Conservation (phyloP, 768 basidiomycete species). For the Kwoniella heveanensis region DNA sequence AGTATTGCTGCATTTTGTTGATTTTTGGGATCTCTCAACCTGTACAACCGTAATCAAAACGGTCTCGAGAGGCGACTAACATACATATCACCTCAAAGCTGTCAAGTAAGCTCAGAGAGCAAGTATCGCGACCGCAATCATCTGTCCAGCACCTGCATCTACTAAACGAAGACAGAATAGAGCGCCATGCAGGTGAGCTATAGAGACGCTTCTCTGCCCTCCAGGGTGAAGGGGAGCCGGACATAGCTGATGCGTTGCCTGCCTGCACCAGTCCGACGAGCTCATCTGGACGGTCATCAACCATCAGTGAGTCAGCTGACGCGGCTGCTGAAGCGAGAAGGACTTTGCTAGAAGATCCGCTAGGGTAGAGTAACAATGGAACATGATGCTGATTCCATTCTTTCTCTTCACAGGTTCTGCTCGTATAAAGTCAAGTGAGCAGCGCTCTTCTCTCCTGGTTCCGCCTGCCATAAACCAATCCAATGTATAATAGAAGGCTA, state of each 20-base stretch:
- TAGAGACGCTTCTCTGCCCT: too few species aligned
- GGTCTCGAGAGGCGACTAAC: too few species aligned
- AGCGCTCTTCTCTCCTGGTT: neutral
- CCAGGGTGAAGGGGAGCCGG: too few species aligned
- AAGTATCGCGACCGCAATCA: too few species aligned
- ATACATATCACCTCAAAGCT: too few species aligned
- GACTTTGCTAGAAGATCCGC: too few species aligned
- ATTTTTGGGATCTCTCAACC: conserved; percentile 4
- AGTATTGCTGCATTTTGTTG: too few species aligned
- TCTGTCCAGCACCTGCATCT: too few species aligned
- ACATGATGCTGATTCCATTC: conserved; percentile 26
- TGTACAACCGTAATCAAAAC: neutral
- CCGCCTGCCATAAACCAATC: too few species aligned
- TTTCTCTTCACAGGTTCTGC: conserved; percentile 71
- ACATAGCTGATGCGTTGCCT: neutral
- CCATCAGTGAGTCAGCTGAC: conserved; percentile 57
- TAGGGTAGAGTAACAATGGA: neutral
- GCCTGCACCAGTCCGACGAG: conserved; percentile 68
- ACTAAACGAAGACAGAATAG: neutral
- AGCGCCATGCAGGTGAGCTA: conserved; percentile 48
- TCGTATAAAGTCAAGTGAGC: conserved; percentile 99
- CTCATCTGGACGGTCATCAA: conserved; percentile 97
- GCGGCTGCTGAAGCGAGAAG: neutral
- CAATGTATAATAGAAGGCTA: too few species aligned
- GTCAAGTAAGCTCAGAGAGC: too few species aligned